phyloP scores from a whole-genome alignment of 2,329 filamentous ascomycete species.

The Pyrenophora teres region DNA sequence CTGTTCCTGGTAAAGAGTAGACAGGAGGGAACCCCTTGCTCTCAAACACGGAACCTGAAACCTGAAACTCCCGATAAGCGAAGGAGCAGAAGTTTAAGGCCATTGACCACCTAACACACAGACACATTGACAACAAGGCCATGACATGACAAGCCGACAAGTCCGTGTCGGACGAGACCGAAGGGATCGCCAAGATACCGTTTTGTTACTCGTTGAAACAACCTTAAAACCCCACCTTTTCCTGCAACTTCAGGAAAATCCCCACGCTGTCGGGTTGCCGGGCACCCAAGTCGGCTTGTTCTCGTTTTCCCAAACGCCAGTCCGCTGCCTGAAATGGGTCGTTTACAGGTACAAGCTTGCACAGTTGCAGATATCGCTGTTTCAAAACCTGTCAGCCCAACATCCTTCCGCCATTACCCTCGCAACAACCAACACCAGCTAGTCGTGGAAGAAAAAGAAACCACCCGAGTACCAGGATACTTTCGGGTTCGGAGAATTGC shows the following conservation, averaged over 20 bases:
- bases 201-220: too few species aligned
- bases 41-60: background rate
- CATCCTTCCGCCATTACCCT: too few species aligned
- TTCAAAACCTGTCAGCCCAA: constrained; percentile 14
- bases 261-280: background rate
- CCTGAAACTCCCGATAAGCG: background rate
- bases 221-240: too few species aligned
- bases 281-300: too few species aligned
- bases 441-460: background rate
- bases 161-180: too few species aligned
- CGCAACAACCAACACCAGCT: background rate
- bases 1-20: too few species aligned
- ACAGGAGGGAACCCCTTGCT: background rate
- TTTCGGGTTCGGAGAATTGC: too few species aligned
- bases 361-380: constrained; percentile 49
- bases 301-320: too few species aligned
- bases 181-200: too few species aligned
- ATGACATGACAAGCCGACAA: too few species aligned
- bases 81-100: background rate
- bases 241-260: background rate
- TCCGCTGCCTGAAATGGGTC: background rate
- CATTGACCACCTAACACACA: too few species aligned
- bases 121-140: too few species aligned
- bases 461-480: background rate
- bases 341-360: constrained; percentile 48